Evolutionary conservation across 257 asterid species (phyloP), one percentile per base, ranked within the genome.

Genomic region (Gynochthodes officinalis): DNA sequence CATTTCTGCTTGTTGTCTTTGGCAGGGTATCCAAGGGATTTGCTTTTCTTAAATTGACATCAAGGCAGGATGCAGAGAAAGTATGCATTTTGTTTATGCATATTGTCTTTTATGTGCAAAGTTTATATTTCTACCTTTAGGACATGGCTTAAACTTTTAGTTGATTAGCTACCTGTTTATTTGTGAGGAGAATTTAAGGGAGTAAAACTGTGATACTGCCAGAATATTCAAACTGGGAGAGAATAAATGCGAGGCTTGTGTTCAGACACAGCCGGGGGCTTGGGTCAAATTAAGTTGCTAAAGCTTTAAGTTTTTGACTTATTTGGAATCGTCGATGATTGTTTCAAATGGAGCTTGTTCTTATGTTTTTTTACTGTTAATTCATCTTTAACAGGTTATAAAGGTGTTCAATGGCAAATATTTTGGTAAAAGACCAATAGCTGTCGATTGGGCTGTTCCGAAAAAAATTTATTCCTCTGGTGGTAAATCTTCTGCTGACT

Each of bases 361-460:
- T 11, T 49, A 54, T 32, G 0, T 30, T 46, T n/a, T 10, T 37
- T 44, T 42, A 37, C 66, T 74, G 57, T 27, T 75, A 30, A 66
- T 49, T 70, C 10, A 23, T 28, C 61, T 73, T 66, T 66, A 68
- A 80, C 88, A 94, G 99, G 97, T 89, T 70, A 89, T 94, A 70
- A 69, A 84, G 89, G 86, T 80, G 71, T 86, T 91, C 77, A 94
- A 89, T 70, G 98, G 99, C 63, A 87, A 89, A 76, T 73, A 19
- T 5, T 72, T 91, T 79, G 93, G 89, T 73, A 85, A 79, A 76
- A 88, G 99, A 77, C 86, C 90, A 49, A 83, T 94, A 75, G 99
- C 99, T 73, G 93, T 91, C 84, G 99, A 94, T 79, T 91, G 98
- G 98, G 97, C 97, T 69, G 85, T 94, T 49, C 78, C 97, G 5